Base-by-base conservation (phyloP, 1,284 basidiomycete species). In the Cutaneotrichosporon sp. region DNA sequence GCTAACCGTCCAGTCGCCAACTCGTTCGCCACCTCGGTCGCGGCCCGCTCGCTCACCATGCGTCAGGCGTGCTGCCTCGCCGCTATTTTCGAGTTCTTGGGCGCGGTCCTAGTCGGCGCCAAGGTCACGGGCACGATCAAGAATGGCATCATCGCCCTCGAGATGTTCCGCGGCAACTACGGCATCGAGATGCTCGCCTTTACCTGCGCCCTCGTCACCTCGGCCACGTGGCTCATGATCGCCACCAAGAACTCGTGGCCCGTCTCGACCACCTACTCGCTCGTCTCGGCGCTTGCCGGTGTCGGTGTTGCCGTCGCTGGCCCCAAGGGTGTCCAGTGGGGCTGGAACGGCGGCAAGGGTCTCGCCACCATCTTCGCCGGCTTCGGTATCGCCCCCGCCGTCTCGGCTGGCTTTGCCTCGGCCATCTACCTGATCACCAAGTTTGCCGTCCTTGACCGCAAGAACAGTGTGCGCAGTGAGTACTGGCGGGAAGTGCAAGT, bases 11-110 rank as follows among this genome's bases (percentile, higher is more conserved):
- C n/a, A n/a, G n/a, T 73, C 13, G 72, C 74, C 10, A 74, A 73
- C 74, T 78, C 79, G 6, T 83, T 81, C 68, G 82, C 82, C 2
- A 82, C 82, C 1, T 80, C 80, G n/a, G 80, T 83, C n/a, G 77
- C 81, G 3, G 81, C 80, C n/a, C 76, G 78, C 50, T 81, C 80
- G 11, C 69, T 84, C 33, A 80, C 81, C 1, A 69, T 83, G 67
- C 63, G 69, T 25, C 82, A 83, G 69, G 83, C 82, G 0, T 65
- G 70, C 29, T 9, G 80, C 5, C 74, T 76, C 1, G 83, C 82
- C 1, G 78, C 74, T 2, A 56, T 82, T 22, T 80, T 77, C 60
- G 82, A 83, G 59, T 82, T 82, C 66, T 62, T 81, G 2, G 77
- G 77, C 22, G 81, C 80, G 0, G 77, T 82, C 5, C 69, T 79